Evolutionary conservation across 495 filamentous ascomycete species (phyloP).

Genomic region (Trichocladium uniseriatum): DNA sequence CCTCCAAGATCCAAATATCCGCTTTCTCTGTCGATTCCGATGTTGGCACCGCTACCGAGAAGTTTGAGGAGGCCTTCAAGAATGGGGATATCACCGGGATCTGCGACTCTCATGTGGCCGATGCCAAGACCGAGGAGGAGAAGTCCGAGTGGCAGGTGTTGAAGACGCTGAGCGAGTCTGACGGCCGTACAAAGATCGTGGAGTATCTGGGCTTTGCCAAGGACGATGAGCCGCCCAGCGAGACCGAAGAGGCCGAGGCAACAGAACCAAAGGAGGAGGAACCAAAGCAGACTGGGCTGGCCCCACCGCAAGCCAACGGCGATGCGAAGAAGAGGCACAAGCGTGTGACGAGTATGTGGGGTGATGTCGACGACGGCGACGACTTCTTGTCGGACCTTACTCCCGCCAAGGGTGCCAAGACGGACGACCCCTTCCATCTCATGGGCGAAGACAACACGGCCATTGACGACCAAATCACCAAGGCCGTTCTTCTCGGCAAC

Average conservation of each 20-base stretch:
- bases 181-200: constrained; percentile 69
- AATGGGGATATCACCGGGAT: constrained; percentile 68
- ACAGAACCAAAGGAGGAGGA: constrained; percentile 29
- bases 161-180: constrained; percentile 72
- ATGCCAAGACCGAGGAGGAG: constrained; percentile 75
- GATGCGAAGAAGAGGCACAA: constrained; percentile 33
- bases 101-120: constrained; percentile 65
- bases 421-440: constrained; percentile 49
- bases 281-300: constrained; percentile 35
- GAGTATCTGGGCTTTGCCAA: constrained; percentile 81
- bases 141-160: constrained; percentile 94
- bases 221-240: constrained; percentile 46
- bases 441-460: constrained; percentile 71
- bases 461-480: constrained; percentile 72
- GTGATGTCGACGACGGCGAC: constrained; percentile 63
- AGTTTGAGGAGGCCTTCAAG: constrained; percentile 75
- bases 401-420: constrained; percentile 44
- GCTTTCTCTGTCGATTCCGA: constrained; percentile 80
- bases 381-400: constrained; percentile 72
- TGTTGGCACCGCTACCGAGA: constrained; percentile 72
- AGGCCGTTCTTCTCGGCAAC: constrained; percentile 73
- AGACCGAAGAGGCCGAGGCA: constrained; percentile 21
- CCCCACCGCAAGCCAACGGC: constrained; percentile 32
- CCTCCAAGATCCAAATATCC: constrained; percentile 74
- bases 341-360: constrained; percentile 36